phyloP scores from a whole-genome alignment of 306 rosid genomes.

The Ormosia emarginata region DNA sequence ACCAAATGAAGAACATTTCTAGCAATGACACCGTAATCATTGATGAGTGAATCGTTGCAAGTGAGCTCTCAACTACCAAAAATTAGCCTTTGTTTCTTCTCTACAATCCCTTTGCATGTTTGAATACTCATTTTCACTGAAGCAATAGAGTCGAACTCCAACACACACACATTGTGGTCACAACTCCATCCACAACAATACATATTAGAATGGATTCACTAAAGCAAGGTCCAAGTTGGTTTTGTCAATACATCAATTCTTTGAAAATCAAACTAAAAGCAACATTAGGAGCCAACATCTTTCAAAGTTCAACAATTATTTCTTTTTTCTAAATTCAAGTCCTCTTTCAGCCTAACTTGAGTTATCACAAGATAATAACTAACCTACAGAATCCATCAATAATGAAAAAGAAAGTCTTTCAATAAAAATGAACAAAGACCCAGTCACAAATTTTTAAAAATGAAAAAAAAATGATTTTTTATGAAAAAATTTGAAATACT shows the following conservation, averaged over 20 bases:
- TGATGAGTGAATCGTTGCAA: constrained; percentile 41
- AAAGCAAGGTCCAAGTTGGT: constrained; percentile 18
- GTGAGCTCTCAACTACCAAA: constrained; percentile 60
- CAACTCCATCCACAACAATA: constrained; percentile 41
- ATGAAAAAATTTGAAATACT: background rate
- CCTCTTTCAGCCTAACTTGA: background rate
- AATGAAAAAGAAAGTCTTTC: constrained; percentile 21
- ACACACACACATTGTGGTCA: constrained; percentile 54
- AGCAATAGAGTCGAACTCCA: constrained; percentile 68
- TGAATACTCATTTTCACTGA: constrained; percentile 72
- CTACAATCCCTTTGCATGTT: constrained; percentile 43
- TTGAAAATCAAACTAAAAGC: constrained; percentile 48
- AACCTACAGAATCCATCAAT: constrained; percentile 1
- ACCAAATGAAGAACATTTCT: constrained; percentile 65
- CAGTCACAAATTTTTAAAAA: background rate
- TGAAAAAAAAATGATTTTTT: background rate
- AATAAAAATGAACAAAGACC: constrained; percentile 36
- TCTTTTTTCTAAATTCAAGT: background rate
- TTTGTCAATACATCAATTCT: constrained; percentile 33
- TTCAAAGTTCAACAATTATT: background rate
- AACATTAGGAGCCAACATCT: constrained; percentile 59
- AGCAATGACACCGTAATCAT: constrained; percentile 57
- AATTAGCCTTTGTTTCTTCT: constrained; percentile 57
- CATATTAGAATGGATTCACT: constrained; percentile 53
- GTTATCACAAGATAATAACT: background rate